phyloP scores from a whole-genome alignment of 768 basidiomycete genomes.

The Termitomyces sp. region DNA sequence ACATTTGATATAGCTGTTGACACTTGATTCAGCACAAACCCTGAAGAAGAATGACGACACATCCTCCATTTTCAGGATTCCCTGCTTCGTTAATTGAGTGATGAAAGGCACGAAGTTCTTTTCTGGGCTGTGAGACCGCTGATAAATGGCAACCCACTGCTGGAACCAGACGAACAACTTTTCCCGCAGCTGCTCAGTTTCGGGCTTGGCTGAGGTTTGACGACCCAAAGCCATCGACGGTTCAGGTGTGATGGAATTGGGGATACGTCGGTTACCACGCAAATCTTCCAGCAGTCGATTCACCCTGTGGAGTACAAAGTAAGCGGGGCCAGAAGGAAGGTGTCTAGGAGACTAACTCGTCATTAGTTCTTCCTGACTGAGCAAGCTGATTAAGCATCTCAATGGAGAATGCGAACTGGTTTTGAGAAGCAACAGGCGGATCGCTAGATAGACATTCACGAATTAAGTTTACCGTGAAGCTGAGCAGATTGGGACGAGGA shows the following conservation, averaged over 20 bases:
- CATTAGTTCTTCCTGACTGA: conserved; percentile 74
- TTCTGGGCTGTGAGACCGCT: conserved; percentile 86
- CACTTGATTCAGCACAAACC: conserved; percentile 92
- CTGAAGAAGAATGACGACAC: conserved; percentile 98
- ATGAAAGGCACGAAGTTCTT: conserved; percentile 96
- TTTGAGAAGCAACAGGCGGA: conserved; percentile 75
- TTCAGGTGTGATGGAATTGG: conserved; percentile 35
- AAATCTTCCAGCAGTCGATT: conserved; percentile 79
- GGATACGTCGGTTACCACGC: conserved; percentile 55
- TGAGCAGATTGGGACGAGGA: conserved; percentile 70
- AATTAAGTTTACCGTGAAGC: conserved; percentile 80
- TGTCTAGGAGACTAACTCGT: conserved; percentile 61
- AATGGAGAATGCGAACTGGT: conserved; percentile 74
- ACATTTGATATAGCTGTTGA: conserved; percentile 82
- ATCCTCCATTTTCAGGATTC: conserved; percentile 94
- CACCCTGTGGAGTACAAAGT: conserved; percentile 40
- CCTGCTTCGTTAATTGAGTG: conserved; percentile 95
- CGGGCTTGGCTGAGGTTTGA: conserved; percentile 57
- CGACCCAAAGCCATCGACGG: conserved; percentile 25
- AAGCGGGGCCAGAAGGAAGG: background rate
- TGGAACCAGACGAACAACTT: conserved; percentile 81
- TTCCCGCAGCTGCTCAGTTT: conserved; percentile 71
- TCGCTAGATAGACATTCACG: conserved; percentile 83
- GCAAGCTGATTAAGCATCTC: conserved; percentile 77
- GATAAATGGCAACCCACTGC: conserved; percentile 95